phyloP scores from a whole-genome alignment of 352 stramenopile species.

The Phytophthora syringae region DNA sequence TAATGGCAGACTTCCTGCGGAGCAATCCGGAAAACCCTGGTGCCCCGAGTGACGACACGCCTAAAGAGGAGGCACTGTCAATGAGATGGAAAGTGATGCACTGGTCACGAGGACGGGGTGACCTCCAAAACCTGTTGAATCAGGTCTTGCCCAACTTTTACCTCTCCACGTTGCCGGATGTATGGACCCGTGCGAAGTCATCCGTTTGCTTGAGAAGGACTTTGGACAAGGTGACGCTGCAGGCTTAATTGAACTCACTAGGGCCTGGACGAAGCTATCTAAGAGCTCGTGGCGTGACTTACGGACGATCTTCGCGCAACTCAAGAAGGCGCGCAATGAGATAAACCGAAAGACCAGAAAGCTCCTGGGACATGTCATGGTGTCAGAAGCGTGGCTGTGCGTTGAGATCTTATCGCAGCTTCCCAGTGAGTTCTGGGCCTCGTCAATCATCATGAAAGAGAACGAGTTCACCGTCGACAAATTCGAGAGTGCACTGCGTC shows the following conservation, averaged over 20 bases:
- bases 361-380: background rate
- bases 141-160: conserved; percentile 17
- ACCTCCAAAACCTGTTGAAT: conserved; percentile 19
- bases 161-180: conserved; percentile 1
- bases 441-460: background rate
- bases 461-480: background rate
- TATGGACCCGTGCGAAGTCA: conserved; percentile 18
- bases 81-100: conserved; percentile 12
- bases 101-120: conserved; percentile 1
- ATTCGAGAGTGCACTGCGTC: background rate
- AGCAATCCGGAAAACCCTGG: background rate
- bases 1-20: conserved; percentile 20
- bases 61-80: background rate
- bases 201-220: no score
- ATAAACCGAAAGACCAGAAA: conserved; percentile 30
- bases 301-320: background rate
- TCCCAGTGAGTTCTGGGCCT: background rate
- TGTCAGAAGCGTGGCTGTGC: background rate
- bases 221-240: no score
- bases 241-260: background rate
- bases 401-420: background rate
- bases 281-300: background rate
- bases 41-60: background rate
- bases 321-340: conserved; percentile 17
- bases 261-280: background rate